These are phyloP conservation scores for Cytauxzoon felis DNA, from an alignment of 169 alveolate species.

Conservation along the genomic window DNA sequence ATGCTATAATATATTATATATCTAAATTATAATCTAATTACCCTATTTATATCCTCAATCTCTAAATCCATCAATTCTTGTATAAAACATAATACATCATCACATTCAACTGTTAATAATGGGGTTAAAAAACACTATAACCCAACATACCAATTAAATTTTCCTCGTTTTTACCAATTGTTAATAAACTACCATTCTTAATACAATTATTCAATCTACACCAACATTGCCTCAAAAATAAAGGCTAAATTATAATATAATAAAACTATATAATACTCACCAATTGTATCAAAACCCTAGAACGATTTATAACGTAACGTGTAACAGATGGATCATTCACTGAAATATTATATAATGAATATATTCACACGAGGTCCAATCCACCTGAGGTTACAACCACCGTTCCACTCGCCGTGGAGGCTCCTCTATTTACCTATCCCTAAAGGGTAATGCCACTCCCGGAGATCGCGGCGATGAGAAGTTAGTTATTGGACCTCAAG, in stretches of 20 bases:
- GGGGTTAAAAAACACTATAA: not conserved
- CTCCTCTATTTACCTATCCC: too few relatives aligned
- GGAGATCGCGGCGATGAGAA: too few relatives aligned
- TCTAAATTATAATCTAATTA: not conserved
- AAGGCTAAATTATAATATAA: not conserved
- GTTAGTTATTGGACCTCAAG: too few relatives aligned
- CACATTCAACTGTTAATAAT: slow-evolving; percentile 22
- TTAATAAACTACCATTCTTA: not conserved
- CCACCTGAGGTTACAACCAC: too few relatives aligned
- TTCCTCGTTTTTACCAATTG: slow-evolving; percentile 18
- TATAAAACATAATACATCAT: slow-evolving; percentile 45
- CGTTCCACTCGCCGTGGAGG: too few relatives aligned
- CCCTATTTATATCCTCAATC: slow-evolving; percentile 29
- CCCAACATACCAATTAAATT: not conserved
- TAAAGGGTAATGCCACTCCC: too few relatives aligned
- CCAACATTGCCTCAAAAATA: slow-evolving; percentile 49
- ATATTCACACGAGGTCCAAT: not conserved
- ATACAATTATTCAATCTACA: slow-evolving; percentile 27
- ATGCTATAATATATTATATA: slow-evolving; percentile 3
- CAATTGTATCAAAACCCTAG: slow-evolving; percentile 34
- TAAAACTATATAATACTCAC: not conserved
- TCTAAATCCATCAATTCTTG: slow-evolving; percentile 53
- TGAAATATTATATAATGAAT: not conserved
- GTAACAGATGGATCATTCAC: slow-evolving; percentile 55
- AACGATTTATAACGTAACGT: slow-evolving; percentile 17